Percentiles rank a stretch among this genome's conserved stretches.
phyloP scores from a whole-genome alignment of 306 rosid genomes.

The Cucurbita maxima region DNA sequence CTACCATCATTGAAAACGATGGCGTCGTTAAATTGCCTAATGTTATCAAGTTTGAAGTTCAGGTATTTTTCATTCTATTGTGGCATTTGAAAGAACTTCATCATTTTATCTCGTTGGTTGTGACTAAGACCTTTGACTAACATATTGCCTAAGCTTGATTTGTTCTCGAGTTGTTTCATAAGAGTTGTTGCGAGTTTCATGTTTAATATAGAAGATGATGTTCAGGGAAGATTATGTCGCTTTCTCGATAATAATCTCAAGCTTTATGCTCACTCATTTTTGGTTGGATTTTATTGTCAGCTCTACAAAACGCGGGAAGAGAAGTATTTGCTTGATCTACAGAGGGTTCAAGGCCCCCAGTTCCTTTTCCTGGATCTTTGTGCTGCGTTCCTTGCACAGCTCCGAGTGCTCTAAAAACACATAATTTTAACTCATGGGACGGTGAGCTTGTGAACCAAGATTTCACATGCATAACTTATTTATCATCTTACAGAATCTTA shows the following conservation, averaged over 20 bases:
- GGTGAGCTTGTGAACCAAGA: constrained; percentile 7
- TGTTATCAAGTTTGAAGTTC: constrained; percentile 88
- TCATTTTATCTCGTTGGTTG: not conserved
- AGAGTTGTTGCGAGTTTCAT: not conserved
- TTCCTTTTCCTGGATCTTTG: constrained; percentile 94
- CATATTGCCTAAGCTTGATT: not conserved
- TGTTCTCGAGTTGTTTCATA: not conserved
- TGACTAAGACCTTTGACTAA: not conserved
- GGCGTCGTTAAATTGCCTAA: constrained; percentile 35
- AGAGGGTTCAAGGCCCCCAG: constrained; percentile 94
- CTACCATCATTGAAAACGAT: constrained; percentile 53
- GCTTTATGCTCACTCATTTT: not conserved
- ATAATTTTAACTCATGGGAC: constrained; percentile 3
- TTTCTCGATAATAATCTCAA: not conserved
- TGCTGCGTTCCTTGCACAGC: constrained; percentile 88
- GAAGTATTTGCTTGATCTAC: constrained; percentile 90
- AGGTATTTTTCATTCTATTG: constrained; percentile 29
- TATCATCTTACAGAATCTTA: constrained; percentile 1
- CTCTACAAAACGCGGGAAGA: constrained; percentile 80
- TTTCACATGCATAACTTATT: constrained; percentile 8
- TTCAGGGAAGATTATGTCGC: not conserved
- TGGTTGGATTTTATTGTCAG: constrained; percentile 22
- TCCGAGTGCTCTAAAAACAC: constrained; percentile 51
- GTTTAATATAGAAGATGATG: not conserved
- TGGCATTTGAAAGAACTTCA: not conserved